Evolutionary conservation across 139 green algal genomes (phyloP), one percentile per base, ranked within the genome.

Genomic region (Haematococcus lacustris): DNA sequence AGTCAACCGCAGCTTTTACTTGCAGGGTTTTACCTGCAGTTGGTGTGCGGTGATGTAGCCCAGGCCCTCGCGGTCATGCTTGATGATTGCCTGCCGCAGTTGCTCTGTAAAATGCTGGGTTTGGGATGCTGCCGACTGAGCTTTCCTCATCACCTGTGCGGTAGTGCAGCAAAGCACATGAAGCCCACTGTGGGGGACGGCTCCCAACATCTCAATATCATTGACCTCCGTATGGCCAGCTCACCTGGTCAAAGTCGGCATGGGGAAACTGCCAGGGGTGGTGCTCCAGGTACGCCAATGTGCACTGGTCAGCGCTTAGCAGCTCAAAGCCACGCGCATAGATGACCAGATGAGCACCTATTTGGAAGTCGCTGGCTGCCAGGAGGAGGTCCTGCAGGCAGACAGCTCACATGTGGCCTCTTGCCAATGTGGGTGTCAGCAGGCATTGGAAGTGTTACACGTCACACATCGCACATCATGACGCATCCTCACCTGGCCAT

Each of bases 281-380:
- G 2, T 71, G 37, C 80, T 91, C 88, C 88, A 91, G 86, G 85
- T 85, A 84, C 43, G 71, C 50, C 62, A 84, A 70, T 17, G 91
- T 94, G 80, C 81, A 91, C 39, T 87, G 73, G 73, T 97, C 92
- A 0, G 90, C 89, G 13, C 86, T 81, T 17, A 79, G 37, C 47
- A 96, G 79, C 81, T 88, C 70, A 69, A 94, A 97, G 37, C 38
- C 64, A 39, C 89, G 85, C 34, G 78, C 74, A 65, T 86, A 83
- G 33, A 96, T 76, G 43, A 76, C 47, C 30, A 97, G 21, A 3
- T 77, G 28, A 0, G 78, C 74, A 3, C 91, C 91, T 26, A 94
- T 78, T 51, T 81, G 85, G 33, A 93, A 60, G 75, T 93, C 90
- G 21, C 71, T 51, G 53, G 87, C 79, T 3, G 65, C 76, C 37